These are phyloP conservation scores for Neurospora intermedia DNA, from an alignment of 495 filamentous ascomycete species.

Conservation along the genomic window DNA sequence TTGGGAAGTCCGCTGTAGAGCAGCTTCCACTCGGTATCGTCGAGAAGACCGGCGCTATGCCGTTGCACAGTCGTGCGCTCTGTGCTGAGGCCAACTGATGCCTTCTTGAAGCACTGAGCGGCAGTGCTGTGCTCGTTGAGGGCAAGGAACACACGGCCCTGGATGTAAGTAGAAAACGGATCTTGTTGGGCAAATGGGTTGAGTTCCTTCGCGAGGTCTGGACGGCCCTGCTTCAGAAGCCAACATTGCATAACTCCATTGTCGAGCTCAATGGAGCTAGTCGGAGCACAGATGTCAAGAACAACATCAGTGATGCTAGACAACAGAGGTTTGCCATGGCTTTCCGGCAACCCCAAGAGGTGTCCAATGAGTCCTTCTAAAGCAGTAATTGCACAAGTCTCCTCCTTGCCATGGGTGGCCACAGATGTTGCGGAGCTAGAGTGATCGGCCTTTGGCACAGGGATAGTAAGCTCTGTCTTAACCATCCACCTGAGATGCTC, in stretches of 20 bases:
- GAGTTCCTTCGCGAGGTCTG: constrained; percentile 69
- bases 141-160: constrained; percentile 67
- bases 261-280: constrained; percentile 40
- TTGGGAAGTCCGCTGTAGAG: constrained; percentile 67
- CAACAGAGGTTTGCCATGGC: constrained; percentile 25
- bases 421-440: constrained; percentile 17
- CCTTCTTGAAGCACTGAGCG: constrained; percentile 67
- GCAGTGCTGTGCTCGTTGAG: constrained; percentile 63
- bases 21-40: constrained; percentile 56
- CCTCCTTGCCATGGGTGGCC: constrained; percentile 22
- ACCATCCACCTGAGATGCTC: constrained; percentile 76
- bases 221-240: constrained; percentile 55
- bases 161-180: constrained; percentile 74
- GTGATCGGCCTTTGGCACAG: constrained; percentile 26
- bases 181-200: constrained; percentile 52
- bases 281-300: constrained; percentile 41
- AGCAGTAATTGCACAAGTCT: constrained; percentile 34
- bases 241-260: constrained; percentile 54
- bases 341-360: constrained; percentile 34
- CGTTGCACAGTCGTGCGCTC: constrained; percentile 22
- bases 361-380: constrained; percentile 41
- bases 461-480: constrained; percentile 38
- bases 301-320: constrained; percentile 42
- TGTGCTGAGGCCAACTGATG: constrained; percentile 63
- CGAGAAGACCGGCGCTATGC: constrained; percentile 51